Conservation (phyloP, 1,139 yeast genomes). For the Meyerozyma athensensis region DNA sequence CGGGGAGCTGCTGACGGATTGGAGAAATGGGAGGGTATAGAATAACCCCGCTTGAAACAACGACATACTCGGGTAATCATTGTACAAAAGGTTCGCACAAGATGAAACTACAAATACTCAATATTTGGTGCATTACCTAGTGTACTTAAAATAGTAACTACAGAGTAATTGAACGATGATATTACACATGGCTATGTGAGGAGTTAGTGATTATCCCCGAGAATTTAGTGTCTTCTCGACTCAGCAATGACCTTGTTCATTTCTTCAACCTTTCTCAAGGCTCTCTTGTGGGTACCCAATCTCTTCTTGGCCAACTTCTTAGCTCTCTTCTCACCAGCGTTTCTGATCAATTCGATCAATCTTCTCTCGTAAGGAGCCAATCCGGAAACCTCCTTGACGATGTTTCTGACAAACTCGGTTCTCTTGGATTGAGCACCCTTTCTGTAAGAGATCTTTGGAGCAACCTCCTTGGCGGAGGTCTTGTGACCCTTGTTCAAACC, state of each 20-base stretch:
- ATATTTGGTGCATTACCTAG: conserved; percentile 3
- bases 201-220: conserved; percentile 1
- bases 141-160: conserved; percentile 1
- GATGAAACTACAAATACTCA: not conserved
- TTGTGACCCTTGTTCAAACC: conserved; percentile 99
- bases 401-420: conserved; percentile 90
- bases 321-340: conserved; percentile 99
- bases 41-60: not conserved
- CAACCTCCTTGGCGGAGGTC: conserved; percentile 88
- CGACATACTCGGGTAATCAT: not conserved
- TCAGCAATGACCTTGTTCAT: conserved; percentile 96
- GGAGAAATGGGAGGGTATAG: conserved; percentile 8
- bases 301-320: conserved; percentile 99
- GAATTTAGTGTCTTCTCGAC: conserved; percentile 73
- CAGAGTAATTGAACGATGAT: conserved; percentile 4
- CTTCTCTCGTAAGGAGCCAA: conserved; percentile 99
- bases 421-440: conserved; percentile 97
- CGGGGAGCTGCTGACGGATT: conserved; percentile 7
- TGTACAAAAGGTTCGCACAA: not conserved
- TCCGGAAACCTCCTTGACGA: conserved; percentile 97
- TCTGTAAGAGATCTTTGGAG: conserved; percentile 93
- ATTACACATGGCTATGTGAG: conserved; percentile 3
- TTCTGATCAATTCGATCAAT: conserved; percentile 98
- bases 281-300: conserved; percentile 99
- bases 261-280: conserved; percentile 99